phyloP scores from a whole-genome alignment of 331 rosid species.

The Ulmus americana region DNA sequence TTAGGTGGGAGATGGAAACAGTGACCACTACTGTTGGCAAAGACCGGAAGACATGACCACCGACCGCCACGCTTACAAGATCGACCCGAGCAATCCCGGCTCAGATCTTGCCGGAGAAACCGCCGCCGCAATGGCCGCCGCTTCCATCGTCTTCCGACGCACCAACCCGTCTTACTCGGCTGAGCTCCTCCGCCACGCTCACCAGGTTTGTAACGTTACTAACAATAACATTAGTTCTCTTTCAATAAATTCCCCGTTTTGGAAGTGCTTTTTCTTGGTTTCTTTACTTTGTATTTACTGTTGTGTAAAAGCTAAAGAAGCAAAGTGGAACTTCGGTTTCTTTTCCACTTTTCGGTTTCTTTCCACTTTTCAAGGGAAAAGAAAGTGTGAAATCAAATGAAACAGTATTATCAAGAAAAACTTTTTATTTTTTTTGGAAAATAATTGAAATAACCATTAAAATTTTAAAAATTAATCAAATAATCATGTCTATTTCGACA shows the following conservation, averaged over 20 bases:
- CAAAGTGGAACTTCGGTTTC: too few relatives aligned
- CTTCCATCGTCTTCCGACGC: constrained; percentile 83
- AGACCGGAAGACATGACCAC: constrained; percentile 99
- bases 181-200: constrained; percentile 71
- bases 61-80: constrained; percentile 80
- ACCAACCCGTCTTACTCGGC: constrained; percentile 63
- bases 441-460: too few relatives aligned
- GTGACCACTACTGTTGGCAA: constrained; percentile 97
- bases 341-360: too few relatives aligned
- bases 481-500: too few relatives aligned
- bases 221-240: too few relatives aligned
- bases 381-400: background rate
- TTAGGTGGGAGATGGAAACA: constrained; percentile 97
- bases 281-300: background rate
- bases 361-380: background rate
- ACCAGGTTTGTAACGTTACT: constrained; percentile 39
- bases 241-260: too few relatives aligned
- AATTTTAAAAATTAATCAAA: too few relatives aligned
- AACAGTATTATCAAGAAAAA: background rate
- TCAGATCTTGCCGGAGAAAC: constrained; percentile 99
- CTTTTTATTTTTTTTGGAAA: too few relatives aligned
- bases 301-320: background rate
- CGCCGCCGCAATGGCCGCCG: constrained; percentile 99
- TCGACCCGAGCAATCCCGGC: constrained; percentile 89
- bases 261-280: too few relatives aligned